Conservation (phyloP, 495 filamentous ascomycete species). For the Talaromyces thailandensis region DNA sequence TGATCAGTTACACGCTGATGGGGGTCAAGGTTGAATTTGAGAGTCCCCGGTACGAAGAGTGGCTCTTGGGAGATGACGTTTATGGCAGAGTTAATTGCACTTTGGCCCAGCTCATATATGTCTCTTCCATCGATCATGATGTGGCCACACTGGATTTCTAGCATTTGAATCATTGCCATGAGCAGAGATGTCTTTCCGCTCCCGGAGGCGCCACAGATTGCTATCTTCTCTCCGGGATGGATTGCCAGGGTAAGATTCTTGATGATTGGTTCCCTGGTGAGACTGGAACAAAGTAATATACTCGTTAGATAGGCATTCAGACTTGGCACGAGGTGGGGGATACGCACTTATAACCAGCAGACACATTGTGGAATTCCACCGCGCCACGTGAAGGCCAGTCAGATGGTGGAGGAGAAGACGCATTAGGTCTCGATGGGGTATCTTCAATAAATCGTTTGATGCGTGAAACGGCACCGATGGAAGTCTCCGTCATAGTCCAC, state of each 20-base stretch:
- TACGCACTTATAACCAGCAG: conserved; percentile 16
- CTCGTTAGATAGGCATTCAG: too few relatives aligned
- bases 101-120: conserved; percentile 10
- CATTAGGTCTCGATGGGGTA: conserved; percentile 19
- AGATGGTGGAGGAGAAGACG: conserved; percentile 1
- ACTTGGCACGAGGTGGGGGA: too few relatives aligned
- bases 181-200: conserved; percentile 22
- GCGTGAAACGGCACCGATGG: conserved; percentile 40
- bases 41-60: conserved; percentile 19
- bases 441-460: conserved; percentile 26
- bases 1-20: conserved; percentile 9
- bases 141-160: conserved; percentile 6
- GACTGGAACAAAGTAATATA: too few relatives aligned
- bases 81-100: conserved; percentile 13
- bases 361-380: conserved; percentile 16
- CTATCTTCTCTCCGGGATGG: conserved; percentile 22
- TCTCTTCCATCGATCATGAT: conserved; percentile 13
- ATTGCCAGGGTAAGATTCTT: conserved; percentile 18
- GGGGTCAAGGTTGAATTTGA: conserved; percentile 25
- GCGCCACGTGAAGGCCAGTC: conserved; percentile 21
- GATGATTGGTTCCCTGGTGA: conserved; percentile 1
- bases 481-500: conserved; percentile 47
- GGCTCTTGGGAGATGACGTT: conserved; percentile 29
- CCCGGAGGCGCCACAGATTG: conserved; percentile 28
- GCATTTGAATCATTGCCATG: conserved; percentile 6